These are phyloP conservation scores for Heteromeles arbutifolia DNA, from an alignment of 306 rosid genomes.

Conservation along the genomic window DNA sequence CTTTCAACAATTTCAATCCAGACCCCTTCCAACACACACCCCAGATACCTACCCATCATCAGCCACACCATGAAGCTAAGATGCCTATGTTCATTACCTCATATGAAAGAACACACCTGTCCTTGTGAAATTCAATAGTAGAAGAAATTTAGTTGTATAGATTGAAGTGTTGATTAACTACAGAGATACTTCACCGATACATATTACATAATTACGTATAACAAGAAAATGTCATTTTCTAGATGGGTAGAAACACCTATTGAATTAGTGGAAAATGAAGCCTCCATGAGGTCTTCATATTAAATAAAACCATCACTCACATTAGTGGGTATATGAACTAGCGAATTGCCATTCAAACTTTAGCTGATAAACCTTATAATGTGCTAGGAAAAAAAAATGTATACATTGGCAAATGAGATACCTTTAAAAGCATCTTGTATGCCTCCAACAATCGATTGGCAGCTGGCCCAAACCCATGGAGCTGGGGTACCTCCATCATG, in stretches of 20 bases:
- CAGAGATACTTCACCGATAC: not conserved
- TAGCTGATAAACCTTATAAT: not conserved
- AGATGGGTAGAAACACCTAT: not conserved
- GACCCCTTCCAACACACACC: not conserved
- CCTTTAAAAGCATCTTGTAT: constrained; percentile 94
- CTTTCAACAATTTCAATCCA: not conserved
- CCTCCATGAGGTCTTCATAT: too few relatives aligned
- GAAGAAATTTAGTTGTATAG: not conserved
- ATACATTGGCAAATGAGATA: constrained; percentile 4
- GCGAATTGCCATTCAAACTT: not conserved
- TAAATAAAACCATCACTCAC: not conserved
- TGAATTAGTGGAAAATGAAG: not conserved
- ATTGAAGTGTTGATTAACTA: not conserved
- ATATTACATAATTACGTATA: not conserved
- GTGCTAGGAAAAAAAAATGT: not conserved
- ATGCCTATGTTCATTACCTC: not conserved
- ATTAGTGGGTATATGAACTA: not conserved
- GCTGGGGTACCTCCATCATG: constrained; percentile 99
- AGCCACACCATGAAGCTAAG: not conserved
- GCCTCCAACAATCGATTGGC: constrained; percentile 95
- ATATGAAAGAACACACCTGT: not conserved
- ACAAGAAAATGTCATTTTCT: not conserved
- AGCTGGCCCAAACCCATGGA: constrained; percentile 97
- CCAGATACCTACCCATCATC: not conserved
- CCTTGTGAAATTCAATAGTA: not conserved